phyloP scores from a whole-genome alignment of 331 rosid genomes.

The Rhamnella rubrinervis region DNA sequence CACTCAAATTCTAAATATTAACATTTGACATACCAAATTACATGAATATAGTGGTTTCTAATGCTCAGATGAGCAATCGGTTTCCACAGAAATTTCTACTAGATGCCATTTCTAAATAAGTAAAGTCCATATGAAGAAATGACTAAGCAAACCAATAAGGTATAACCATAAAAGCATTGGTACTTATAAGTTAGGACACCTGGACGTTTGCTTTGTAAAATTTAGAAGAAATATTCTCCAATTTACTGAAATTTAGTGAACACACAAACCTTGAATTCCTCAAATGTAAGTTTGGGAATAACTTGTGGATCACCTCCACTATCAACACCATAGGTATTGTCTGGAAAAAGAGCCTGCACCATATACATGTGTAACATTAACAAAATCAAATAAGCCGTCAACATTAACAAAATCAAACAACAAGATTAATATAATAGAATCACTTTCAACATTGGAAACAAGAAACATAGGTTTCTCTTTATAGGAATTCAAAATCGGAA shows the following conservation, averaged over 20 bases:
- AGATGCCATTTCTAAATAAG: too few relatives aligned
- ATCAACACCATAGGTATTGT: constrained; percentile 90
- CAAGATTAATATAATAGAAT: too few relatives aligned
- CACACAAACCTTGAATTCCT: constrained; percentile 83
- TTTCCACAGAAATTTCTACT: too few relatives aligned
- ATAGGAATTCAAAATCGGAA: too few relatives aligned
- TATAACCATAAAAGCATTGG: too few relatives aligned
- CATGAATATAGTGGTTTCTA: too few relatives aligned
- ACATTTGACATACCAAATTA: constrained; percentile 6
- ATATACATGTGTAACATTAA: constrained; percentile 19
- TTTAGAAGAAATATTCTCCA: not conserved
- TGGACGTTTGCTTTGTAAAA: not conserved
- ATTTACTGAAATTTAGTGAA: not conserved
- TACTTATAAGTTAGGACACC: too few relatives aligned
- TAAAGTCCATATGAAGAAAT: too few relatives aligned
- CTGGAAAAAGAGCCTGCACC: constrained; percentile 90
- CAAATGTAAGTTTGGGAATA: constrained; percentile 85
- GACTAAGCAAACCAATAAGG: too few relatives aligned
- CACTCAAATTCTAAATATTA: not conserved
- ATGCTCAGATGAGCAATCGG: too few relatives aligned
- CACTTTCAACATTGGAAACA: too few relatives aligned
- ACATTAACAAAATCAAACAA: not conserved
- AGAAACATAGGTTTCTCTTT: too few relatives aligned
- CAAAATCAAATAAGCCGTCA: not conserved
- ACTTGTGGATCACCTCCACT: constrained; percentile 96